A percentile compares a stretch with the other conserved stretches of the same genome.
These are phyloP conservation scores for Pythium insidiosum DNA, from an alignment of 352 stramenopile genomes.

Conservation along the genomic window DNA sequence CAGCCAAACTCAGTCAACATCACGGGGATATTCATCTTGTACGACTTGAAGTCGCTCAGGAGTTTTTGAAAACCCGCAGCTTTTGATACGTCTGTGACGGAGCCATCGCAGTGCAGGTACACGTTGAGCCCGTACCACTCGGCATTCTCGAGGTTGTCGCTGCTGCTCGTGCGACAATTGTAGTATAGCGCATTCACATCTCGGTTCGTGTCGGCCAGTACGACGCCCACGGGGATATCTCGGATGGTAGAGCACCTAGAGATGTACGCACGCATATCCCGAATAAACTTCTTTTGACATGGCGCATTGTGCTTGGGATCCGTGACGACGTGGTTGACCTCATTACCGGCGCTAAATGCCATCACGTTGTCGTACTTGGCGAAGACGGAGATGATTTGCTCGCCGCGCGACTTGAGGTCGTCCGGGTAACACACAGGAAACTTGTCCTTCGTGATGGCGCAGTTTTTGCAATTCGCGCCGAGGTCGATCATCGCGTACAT, in stretches of 20 bases:
- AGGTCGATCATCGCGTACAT: conserved; percentile 78
- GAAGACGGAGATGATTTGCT: conserved; percentile 79
- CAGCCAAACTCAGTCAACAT: conserved; percentile 66
- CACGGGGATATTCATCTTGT: conserved; percentile 51
- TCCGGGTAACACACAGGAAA: conserved; percentile 50
- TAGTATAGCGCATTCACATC: conserved; percentile 71
- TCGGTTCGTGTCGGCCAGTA: conserved; percentile 58
- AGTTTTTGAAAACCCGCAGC: conserved; percentile 53
- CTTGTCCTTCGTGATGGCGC: conserved; percentile 49
- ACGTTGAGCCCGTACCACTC: conserved; percentile 86
- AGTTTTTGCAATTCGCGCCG: conserved; percentile 46
- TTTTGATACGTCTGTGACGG: conserved; percentile 27
- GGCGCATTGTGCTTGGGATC: conserved; percentile 54
- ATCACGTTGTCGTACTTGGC: conserved; percentile 80
- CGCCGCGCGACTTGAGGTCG: conserved; percentile 60
- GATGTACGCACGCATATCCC: conserved; percentile 80
- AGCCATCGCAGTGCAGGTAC: conserved; percentile 75
- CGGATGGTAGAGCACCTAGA: conserved; percentile 40
- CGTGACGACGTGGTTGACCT: conserved; percentile 65
- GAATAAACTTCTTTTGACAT: conserved; percentile 87
- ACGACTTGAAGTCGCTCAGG: conserved; percentile 41
- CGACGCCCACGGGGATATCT: conserved; percentile 64
- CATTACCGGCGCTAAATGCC: conserved; percentile 70
- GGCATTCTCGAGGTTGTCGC: conserved; percentile 55
- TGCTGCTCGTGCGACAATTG: conserved; percentile 64